Base-by-base conservation (phyloP, 208 protist genomes). In the Acanthamoeba lenticulata region DNA sequence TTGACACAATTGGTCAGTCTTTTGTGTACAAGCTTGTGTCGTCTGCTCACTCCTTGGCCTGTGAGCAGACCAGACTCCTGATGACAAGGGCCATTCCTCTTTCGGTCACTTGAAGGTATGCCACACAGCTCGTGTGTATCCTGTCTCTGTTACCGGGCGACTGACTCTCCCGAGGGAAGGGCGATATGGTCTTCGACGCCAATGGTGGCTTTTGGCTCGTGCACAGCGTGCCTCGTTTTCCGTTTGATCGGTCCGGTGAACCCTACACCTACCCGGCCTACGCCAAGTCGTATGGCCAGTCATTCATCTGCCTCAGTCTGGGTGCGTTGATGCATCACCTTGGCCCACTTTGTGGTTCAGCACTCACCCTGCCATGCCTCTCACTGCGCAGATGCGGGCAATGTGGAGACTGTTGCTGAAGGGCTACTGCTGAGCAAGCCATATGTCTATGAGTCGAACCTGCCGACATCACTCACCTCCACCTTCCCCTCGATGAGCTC, bases 171-270 rank as follows among this genome's bases (percentile, higher is more conserved):
- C 9, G 9, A 72, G 13, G 27, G 7, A 96, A 96, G 42, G 95
- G 95, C 24, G 85, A 62, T 27, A 34, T 96, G 34, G 92, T 67
- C 4, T 94, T 96, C 24, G 44, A 55, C 32, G 29, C 47, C 3
- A 7, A 27, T 13, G 24, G 47, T 17, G 95, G 94, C 19, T 96
- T 91, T 47, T 96, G 95, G 95, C 42, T 96, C 1, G 94, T 96
- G 38, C 95, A 96, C 49, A 62, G 32, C 15, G 49, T 69, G 1
- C 95, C 95, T 32, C 47, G 93, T 29, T 96, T 91, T 21, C 95
- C 95, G 55, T 36, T 45, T 2, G 65, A 29, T 40, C 36, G 65
- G 34, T 44, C 24, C 57, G 9, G 11, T 9, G 38, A 86, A 19
- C 1, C 34, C 3, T 96, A 96, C 42, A 45, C 42, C 2, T 96